Conservation (phyloP, 2,329 filamentous ascomycete genomes). For the Fusarium setosum region DNA sequence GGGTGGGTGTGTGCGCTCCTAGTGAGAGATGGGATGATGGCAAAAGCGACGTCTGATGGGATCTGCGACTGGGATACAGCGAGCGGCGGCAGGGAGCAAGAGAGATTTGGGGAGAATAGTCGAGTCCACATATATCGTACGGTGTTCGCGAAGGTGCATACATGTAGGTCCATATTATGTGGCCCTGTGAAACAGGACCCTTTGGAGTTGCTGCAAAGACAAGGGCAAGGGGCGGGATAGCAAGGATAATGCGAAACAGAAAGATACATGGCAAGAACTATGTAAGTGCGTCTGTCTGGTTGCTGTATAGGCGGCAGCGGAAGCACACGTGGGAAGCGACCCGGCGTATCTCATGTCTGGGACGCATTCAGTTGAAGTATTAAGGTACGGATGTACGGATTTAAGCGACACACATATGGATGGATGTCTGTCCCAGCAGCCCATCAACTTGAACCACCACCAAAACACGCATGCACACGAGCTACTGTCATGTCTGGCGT, state of each 20-base stretch:
- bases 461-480: conserved; percentile 14
- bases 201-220: conserved; percentile 16
- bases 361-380: too few relatives aligned
- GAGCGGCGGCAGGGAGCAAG: too few relatives aligned
- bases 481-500: conserved; percentile 27
- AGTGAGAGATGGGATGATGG: conserved; percentile 10
- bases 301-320: too few relatives aligned
- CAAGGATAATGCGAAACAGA: not conserved
- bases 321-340: too few relatives aligned
- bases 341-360: too few relatives aligned
- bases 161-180: conserved; percentile 20
- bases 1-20: conserved; percentile 11
- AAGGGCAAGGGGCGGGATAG: conserved; percentile 6
- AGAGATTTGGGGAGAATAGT: too few relatives aligned
- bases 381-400: too few relatives aligned
- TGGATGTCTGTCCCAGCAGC: not conserved
- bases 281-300: too few relatives aligned
- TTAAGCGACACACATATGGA: not conserved
- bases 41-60: not conserved
- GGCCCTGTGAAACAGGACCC: not conserved
- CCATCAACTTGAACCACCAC: conserved; percentile 7
- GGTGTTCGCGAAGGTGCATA: conserved; percentile 14
- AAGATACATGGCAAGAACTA: not conserved
- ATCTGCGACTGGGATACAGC: conserved; percentile 33
- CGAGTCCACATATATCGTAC: conserved; percentile 27